Evolutionary conservation across 2,329 filamentous ascomycete genomes (phyloP).

Genomic region (Clonostachys rosea): DNA sequence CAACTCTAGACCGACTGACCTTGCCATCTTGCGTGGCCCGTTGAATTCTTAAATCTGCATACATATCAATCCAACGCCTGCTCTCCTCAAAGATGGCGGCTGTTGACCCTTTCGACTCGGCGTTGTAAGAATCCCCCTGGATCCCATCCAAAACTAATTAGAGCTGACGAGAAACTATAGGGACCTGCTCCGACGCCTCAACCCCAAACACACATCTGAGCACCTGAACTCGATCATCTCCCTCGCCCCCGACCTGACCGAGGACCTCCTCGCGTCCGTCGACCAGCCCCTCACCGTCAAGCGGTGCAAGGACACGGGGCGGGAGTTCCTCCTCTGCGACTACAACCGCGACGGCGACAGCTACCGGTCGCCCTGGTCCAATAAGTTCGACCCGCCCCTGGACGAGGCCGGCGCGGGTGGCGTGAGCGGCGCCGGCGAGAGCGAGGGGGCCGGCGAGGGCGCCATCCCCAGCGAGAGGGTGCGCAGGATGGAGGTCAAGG

Average conservation of each 20-base stretch:
- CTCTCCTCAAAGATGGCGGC: constrained; percentile 29
- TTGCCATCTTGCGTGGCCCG: neutral
- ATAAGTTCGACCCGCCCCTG: constrained; percentile 92
- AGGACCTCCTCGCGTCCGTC: constrained; percentile 96
- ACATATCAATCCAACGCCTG: neutral
- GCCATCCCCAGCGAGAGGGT: constrained; percentile 87
- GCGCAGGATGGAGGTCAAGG: constrained; percentile 86
- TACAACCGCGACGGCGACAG: constrained; percentile 99
- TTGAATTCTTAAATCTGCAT: neutral
- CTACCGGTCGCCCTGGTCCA: constrained; percentile 98
- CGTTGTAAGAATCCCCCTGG: constrained; percentile 52
- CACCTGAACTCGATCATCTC: constrained; percentile 88
- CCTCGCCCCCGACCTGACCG: constrained; percentile 86
- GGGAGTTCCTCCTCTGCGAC: constrained; percentile 97
- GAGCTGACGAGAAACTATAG: constrained; percentile 36
- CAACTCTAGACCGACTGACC: no score
- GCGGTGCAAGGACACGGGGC: constrained; percentile 81
- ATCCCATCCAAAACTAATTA: neutral
- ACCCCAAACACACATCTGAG: constrained; percentile 83
- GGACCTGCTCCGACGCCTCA: constrained; percentile 95
- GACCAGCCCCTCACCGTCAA: constrained; percentile 89
- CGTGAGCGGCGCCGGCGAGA: constrained; percentile 45
- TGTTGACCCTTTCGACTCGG: constrained; percentile 69
- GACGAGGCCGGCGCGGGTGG: constrained; percentile 52
- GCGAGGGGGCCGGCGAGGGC: constrained; percentile 65